Base-by-base conservation (phyloP, 495 filamentous ascomycete genomes). In the Lindgomyces ingoldianus region DNA sequence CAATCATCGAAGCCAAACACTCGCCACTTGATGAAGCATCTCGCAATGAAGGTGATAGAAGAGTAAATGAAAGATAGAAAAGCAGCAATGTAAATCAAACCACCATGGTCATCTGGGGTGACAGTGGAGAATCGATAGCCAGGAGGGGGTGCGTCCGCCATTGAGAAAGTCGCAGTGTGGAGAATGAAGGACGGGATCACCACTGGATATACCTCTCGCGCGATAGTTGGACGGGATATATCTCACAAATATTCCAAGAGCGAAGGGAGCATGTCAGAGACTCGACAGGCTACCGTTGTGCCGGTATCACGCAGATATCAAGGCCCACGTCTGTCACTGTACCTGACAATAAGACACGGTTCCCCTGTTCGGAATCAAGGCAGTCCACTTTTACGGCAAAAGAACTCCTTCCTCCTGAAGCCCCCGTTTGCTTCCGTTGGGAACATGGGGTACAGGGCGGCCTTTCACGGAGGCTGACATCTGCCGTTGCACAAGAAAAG, bases 1-100 rank as follows among this genome's bases (percentile, higher is more conserved):
- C 64, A 70, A 44, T 70, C 68, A 29, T 70, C 68, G 14, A 56
- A 49, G 0, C 68, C 68, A 53, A 70, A 67, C 8, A 62, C 54
- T 14, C 60, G 33, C 54, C 64, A 61, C 47, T 70, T 70, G 41
- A 70, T 60, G 29, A 54, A 60, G 44, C 47, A 60, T 42, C 68
- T 29, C 12, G 63, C 47, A 14, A 68, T 3, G 22, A 70, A 65
- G 8, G 64, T 52, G 19, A 70, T 33, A 3, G 45, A 27, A 10
- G 68, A 49, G 44, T 70, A 70, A 18, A 53, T 62, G 22, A 65
- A 46, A 6, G 42, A 12, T 21, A 70, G 41, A 46, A 70, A 51
- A 21, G 64, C 51, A 10, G 62, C 52, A 26, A 70, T 70, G 42
- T 64, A 70, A 16, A 70, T 52, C 2, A 64, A 10, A 12, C 68